Conservation (phyloP, 106 monocot species). For the Cymbidium sinense region DNA sequence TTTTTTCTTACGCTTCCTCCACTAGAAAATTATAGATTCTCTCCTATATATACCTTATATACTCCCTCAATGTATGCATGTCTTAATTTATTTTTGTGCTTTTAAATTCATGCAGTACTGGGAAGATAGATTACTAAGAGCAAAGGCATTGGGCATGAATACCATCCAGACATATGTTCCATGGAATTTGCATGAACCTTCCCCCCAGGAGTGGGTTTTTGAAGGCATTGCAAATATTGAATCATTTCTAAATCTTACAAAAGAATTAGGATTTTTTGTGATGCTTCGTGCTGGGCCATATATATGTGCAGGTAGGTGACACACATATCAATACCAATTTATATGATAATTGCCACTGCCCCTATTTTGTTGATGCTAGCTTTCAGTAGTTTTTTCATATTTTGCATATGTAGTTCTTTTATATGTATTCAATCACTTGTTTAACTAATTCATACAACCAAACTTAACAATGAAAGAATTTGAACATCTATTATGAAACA, state of each 20-base stretch:
- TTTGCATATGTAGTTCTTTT: background rate
- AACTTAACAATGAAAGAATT: background rate
- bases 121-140: slow-evolving; percentile 83
- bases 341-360: background rate
- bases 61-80: no score
- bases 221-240: slow-evolving; percentile 72
- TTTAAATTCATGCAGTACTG: slow-evolving; percentile 59
- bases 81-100: background rate
- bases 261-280: slow-evolving; percentile 73
- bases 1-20: no score
- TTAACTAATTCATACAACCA: background rate
- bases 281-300: slow-evolving; percentile 97
- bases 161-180: slow-evolving; percentile 97
- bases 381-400: background rate
- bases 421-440: background rate
- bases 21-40: no score
- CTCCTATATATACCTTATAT: no score
- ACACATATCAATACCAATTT: background rate
- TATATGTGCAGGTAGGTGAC: slow-evolving; percentile 74
- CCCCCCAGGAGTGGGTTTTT: slow-evolving; percentile 62
- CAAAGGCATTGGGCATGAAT: slow-evolving; percentile 91
- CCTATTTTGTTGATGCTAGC: background rate
- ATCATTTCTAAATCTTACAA: slow-evolving; percentile 68
- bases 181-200: slow-evolving; percentile 96
- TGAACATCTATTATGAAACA: background rate